Base-by-base conservation (phyloP, 306 rosid species). In the Rosa lucieae region DNA sequence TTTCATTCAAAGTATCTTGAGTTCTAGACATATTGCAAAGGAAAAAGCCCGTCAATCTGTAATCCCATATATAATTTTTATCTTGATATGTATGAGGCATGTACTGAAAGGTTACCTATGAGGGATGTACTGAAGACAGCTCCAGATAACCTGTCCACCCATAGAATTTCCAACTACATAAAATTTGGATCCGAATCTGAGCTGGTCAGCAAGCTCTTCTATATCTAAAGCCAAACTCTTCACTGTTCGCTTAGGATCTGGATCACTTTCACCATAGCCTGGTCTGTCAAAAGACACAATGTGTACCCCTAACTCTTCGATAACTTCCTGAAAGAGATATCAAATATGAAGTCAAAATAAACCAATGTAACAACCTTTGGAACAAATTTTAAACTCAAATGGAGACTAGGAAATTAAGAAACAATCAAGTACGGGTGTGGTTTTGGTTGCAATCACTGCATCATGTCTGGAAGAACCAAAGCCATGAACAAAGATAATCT, bases 401-500 rank as follows among this genome's bases (percentile, higher is more conserved):
- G 40, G 53, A 69, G 8, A 8, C 44, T 17, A 21, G n/a, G 46
- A 65, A 59, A 53, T 10, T 20, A 20, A 48, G 29, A 79, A 65
- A 52, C 2, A 62, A 14, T 48, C 46, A 14, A 10, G 17, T 73
- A 82, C 86, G 42, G 5, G 80, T 67, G 86, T 56, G 43, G 74
- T 29, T 48, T 32, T 35, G 8, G 66, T 35, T 3, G 69, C 68
- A 47, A 85, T 71, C 40, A 79, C 44, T 15, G 74, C 42, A 18
- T 77, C 71, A 44, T 61, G 81, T 77, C 89, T 74, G 42, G 78
- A 67, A 78, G 82, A 53, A 63, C 56, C 32, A 39, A 86, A 88
- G 1, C 80, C 86, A 79, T 90, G 94, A 40, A 88, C 56, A 79
- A n/a, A 85, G 2, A 90, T 74, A 67, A 88, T 79, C 76, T 90